phyloP scores from a whole-genome alignment of 2,329 filamentous ascomycete genomes.

The Neopestalotiopsis clavispora region DNA sequence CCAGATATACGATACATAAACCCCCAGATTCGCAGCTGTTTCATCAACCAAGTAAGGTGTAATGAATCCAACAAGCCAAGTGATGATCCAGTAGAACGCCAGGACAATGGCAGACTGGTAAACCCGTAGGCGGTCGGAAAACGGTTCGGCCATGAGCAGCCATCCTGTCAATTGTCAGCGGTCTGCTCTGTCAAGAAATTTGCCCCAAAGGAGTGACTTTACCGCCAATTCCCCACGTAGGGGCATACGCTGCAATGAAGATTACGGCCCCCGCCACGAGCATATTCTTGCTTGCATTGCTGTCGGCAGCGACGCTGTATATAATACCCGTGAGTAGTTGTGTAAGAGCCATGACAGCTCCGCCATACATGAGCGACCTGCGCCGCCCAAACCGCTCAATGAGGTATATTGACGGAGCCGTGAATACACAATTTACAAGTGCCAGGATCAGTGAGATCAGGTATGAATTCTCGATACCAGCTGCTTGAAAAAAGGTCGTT shows the following conservation, averaged over 20 bases:
- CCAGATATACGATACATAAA: background rate
- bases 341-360: background rate
- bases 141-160: background rate
- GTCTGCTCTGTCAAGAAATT: background rate
- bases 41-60: background rate
- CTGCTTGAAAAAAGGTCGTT: background rate
- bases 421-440: background rate
- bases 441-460: background rate
- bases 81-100: slow-evolving; percentile 1
- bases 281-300: background rate
- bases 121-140: background rate
- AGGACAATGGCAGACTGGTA: background rate
- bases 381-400: background rate
- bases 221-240: background rate
- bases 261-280: background rate
- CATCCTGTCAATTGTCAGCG: background rate
- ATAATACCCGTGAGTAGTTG: background rate
- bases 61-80: background rate
- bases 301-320: background rate
- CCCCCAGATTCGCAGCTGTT: background rate
- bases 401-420: background rate
- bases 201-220: background rate
- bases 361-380: background rate
- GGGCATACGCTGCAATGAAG: background rate
- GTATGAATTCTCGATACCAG: background rate